These are phyloP conservation scores for Babesia sp. DNA, from an alignment of 169 alveolate genomes.

Conservation along the genomic window DNA sequence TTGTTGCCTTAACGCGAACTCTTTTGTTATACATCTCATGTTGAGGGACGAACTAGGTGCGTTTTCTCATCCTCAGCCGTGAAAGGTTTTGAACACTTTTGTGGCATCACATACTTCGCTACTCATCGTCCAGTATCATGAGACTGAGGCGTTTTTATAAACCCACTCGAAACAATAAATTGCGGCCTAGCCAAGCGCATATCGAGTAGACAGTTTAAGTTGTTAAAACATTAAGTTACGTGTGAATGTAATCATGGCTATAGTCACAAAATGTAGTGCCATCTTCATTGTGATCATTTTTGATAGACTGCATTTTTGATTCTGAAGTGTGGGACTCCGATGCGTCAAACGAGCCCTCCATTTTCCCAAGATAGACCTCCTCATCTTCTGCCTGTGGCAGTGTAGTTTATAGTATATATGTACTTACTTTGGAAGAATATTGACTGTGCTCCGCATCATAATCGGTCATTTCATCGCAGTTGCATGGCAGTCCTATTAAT, in stretches of 20 bases:
- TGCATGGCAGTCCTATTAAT: not conserved
- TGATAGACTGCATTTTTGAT: conserved; percentile 4
- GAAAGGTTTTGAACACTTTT: no score
- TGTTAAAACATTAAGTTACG: not conserved
- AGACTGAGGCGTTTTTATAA: no score
- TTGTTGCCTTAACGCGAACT: no score
- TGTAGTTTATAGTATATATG: not conserved
- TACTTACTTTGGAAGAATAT: not conserved
- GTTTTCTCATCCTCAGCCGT: no score
- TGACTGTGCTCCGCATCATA: not conserved
- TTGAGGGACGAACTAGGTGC: no score
- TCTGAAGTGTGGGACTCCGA: not conserved
- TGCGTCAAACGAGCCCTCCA: not conserved
- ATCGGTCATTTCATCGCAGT: conserved; percentile 1
- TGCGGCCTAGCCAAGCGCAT: no score
- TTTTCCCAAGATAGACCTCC: not conserved
- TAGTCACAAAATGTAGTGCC: conserved; percentile 1
- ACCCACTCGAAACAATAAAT: no score
- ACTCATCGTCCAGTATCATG: no score
- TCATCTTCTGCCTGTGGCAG: not conserved
- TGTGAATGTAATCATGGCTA: not conserved
- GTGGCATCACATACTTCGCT: no score
- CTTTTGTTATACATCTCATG: no score
- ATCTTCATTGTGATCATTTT: not conserved
- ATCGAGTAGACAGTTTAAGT: no score